A percentile compares a stretch with the other conserved stretches of the same genome.
phyloP scores from a whole-genome alignment of 768 basidiomycete species.

The Termitomyces sp. region DNA sequence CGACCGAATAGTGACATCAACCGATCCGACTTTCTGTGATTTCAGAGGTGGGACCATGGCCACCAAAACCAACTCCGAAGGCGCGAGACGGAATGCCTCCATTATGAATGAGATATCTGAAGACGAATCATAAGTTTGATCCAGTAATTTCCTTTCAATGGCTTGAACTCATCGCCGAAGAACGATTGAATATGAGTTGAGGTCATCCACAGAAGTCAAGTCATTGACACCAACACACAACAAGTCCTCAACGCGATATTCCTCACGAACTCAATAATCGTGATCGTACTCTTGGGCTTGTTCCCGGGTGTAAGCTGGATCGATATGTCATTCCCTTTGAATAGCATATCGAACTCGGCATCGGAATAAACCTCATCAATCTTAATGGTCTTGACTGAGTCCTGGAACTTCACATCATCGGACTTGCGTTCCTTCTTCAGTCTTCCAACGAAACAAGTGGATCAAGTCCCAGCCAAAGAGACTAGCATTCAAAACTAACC shows the following conservation, averaged over 20 bases:
- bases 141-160: constrained; percentile 31
- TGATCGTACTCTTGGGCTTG: too few species aligned
- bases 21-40: constrained; percentile 27
- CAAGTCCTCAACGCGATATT: constrained; percentile 5
- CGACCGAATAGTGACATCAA: constrained; percentile 24
- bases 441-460: constrained; percentile 4
- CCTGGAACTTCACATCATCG: constrained; percentile 33
- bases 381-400: constrained; percentile 29
- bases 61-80: constrained; percentile 11
- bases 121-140: constrained; percentile 9
- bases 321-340: constrained; percentile 2
- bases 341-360: constrained; percentile 27
- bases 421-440: constrained; percentile 36
- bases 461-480: background rate
- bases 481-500: constrained; percentile 17
- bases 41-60: constrained; percentile 22
- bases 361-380: constrained; percentile 28
- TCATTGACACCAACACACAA: background rate
- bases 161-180: constrained; percentile 29
- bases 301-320: too few species aligned
- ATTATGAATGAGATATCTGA: background rate
- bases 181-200: constrained; percentile 19
- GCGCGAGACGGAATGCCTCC: constrained; percentile 8
- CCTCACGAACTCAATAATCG: constrained; percentile 30
- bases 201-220: too few species aligned